These are phyloP conservation scores for Tolypocladium paradoxum DNA, from an alignment of 2,329 filamentous ascomycete genomes.

Conservation along the genomic window DNA sequence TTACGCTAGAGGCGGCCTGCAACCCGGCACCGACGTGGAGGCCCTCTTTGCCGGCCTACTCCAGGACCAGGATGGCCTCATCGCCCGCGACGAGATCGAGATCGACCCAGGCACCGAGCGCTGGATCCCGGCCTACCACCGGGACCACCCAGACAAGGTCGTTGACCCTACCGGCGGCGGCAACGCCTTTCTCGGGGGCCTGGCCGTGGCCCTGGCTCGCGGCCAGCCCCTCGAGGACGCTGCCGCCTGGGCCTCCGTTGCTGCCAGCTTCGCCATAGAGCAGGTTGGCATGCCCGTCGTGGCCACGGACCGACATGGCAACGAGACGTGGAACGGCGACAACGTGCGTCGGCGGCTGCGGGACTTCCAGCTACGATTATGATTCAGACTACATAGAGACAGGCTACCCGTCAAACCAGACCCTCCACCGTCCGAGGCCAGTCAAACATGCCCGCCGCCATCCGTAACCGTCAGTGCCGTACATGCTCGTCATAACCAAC, in stretches of 20 bases:
- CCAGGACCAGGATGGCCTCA: conserved; percentile 39
- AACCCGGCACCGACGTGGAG: conserved; percentile 52
- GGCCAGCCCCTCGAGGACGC: conserved; percentile 56
- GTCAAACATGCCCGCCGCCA: not conserved
- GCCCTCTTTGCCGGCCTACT: conserved; percentile 49
- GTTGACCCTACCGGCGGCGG: conserved; percentile 92
- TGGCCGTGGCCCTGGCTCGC: conserved; percentile 47
- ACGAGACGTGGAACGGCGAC: conserved; percentile 53
- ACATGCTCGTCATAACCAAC: not conserved
- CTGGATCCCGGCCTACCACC: conserved; percentile 74
- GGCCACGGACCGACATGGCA: conserved; percentile 27
- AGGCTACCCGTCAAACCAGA: not conserved
- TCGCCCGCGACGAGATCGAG: conserved; percentile 47
- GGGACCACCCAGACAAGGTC: conserved; percentile 37
- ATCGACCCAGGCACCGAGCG: conserved; percentile 54
- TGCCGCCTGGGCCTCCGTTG: conserved; percentile 66
- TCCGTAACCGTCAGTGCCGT: not conserved
- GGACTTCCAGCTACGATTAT: conserved; percentile 35
- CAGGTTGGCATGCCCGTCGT: conserved; percentile 74
- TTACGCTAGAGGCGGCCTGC: conserved; percentile 39
- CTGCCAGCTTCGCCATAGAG: conserved; percentile 89
- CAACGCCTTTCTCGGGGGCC: conserved; percentile 70
- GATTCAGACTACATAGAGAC: conserved; percentile 5
- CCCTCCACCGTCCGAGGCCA: not conserved
- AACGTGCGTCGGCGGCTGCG: conserved; percentile 39